Percentiles rank a stretch among this genome's conserved stretches.
These are phyloP conservation scores for Taiwanofungus camphoratus DNA, from an alignment of 1,284 basidiomycete genomes.

Conservation along the genomic window DNA sequence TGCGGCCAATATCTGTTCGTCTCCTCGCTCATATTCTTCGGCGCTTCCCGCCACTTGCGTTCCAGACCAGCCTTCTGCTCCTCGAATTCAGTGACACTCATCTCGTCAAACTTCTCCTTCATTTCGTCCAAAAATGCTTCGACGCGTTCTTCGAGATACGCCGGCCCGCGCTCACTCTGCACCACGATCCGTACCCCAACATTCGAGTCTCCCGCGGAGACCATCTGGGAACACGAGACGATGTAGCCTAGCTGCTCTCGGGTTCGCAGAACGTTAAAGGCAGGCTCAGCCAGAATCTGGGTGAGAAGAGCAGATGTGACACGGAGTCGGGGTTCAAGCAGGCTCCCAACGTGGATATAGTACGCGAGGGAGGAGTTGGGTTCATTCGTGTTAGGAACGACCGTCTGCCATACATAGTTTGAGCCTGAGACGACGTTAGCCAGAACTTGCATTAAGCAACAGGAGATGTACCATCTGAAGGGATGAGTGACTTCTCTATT, in stretches of 20 bases:
- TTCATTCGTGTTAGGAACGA: conserved; percentile 84
- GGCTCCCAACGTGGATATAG: conserved; percentile 69
- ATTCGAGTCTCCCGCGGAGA: conserved; percentile 55
- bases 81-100: conserved; percentile 51
- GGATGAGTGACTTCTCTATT: conserved; percentile 58
- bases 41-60: conserved; percentile 65
- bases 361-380: conserved; percentile 83
- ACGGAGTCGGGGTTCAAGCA: conserved; percentile 49
- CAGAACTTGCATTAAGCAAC: conserved; percentile 12
- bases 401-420: conserved; percentile 65
- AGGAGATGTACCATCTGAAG: conserved; percentile 51
- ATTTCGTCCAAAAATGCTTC: conserved; percentile 82
- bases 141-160: conserved; percentile 85
- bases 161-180: conserved; percentile 83
- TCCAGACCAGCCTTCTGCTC: conserved; percentile 51
- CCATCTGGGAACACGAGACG: conserved; percentile 57
- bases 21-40: conserved; percentile 71
- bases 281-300: conserved; percentile 83
- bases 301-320: conserved; percentile 58
- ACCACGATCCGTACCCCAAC: conserved; percentile 85
- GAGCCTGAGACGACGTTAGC: conserved; percentile 39
- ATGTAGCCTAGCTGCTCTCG: conserved; percentile 97
- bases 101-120: conserved; percentile 36
- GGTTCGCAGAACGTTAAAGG: conserved; percentile 93
- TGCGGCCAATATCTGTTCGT: conserved; percentile 61